Conservation (phyloP, 2,329 filamentous ascomycete species). For the Claviceps maximensis region DNA sequence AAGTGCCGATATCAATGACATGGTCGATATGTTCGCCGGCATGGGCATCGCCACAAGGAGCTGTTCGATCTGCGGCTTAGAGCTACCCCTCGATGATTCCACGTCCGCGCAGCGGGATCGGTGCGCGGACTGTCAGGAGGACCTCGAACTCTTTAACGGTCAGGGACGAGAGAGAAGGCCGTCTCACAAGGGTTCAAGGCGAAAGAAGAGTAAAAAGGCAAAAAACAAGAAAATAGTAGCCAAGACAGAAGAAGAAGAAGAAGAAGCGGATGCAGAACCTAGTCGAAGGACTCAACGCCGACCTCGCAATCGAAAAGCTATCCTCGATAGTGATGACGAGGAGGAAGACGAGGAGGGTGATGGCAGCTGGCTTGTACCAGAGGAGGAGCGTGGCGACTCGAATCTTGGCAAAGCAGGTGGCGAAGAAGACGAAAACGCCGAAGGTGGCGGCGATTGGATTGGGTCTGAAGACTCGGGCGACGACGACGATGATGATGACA, state of each 20-base stretch:
- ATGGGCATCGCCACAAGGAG: constrained; percentile 65
- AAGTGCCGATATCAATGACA: constrained; percentile 59
- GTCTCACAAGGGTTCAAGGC: constrained; percentile 24
- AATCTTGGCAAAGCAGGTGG: constrained; percentile 69
- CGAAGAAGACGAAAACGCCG: constrained; percentile 74
- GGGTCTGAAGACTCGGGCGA: constrained; percentile 53
- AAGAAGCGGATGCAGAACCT: constrained; percentile 12
- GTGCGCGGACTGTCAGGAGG: constrained; percentile 63
- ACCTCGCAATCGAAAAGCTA: constrained; percentile 37
- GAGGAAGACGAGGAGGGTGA: constrained; percentile 59
- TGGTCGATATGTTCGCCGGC: constrained; percentile 76
- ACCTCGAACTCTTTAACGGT: constrained; percentile 51
- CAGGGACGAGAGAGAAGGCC: constrained; percentile 27
- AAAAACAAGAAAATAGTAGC: constrained; percentile 19
- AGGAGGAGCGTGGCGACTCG: constrained; percentile 46
- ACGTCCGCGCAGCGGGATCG: constrained; percentile 28
- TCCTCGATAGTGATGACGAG: constrained; percentile 55
- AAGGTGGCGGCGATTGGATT: constrained; percentile 72
- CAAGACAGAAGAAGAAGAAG: constrained; percentile 8
- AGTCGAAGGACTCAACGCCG: constrained; percentile 16
- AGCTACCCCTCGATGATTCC: constrained; percentile 40
- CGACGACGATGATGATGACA: constrained; percentile 39
- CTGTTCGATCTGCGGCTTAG: constrained; percentile 71
- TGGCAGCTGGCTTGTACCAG: constrained; percentile 68
- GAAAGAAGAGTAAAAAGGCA: constrained; percentile 13